Conservation (phyloP, 306 rosid species). For the Trifolium dubium region DNA sequence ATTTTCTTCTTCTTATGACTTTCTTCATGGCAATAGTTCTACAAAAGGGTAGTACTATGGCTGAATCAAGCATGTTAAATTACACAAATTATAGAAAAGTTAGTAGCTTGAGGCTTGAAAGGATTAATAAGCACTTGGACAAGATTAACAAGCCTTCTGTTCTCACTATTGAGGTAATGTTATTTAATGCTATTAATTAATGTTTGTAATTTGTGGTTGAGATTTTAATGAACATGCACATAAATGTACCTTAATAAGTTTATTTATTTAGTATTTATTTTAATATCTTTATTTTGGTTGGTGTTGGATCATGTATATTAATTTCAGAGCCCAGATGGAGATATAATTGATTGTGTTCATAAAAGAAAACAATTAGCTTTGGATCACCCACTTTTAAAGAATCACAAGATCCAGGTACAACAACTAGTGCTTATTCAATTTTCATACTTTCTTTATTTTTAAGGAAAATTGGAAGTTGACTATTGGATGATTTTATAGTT, state of each 20-base stretch:
- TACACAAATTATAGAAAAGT: conserved; percentile 55
- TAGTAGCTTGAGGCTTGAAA: conserved; percentile 69
- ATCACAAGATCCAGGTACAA: conserved; percentile 67
- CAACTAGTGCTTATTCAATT: conserved; percentile 3
- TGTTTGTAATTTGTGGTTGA: conserved; percentile 10
- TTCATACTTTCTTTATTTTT: background rate
- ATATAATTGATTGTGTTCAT: conserved; percentile 59
- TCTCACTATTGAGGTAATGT: conserved; percentile 68
- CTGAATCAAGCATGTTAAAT: conserved; percentile 49
- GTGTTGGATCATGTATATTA: background rate
- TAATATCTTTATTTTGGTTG: background rate
- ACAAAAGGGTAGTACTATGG: conserved; percentile 27
- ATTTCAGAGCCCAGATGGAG: conserved; percentile 78
- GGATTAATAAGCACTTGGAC: conserved; percentile 71
- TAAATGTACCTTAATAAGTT: no score
- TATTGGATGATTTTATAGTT: background rate
- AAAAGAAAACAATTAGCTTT: conserved; percentile 64
- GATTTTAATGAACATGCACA: conserved; percentile 22
- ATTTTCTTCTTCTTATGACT: conserved; percentile 40
- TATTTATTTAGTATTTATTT: background rate
- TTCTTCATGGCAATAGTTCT: conserved; percentile 40
- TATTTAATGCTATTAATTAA: conserved; percentile 6
- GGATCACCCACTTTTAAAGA: conserved; percentile 62
- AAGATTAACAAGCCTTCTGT: conserved; percentile 80
- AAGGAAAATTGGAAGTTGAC: background rate